Evolutionary conservation across 2,329 filamentous ascomycete genomes (phyloP).

Genomic region (Cladosporium cucumerinum): DNA sequence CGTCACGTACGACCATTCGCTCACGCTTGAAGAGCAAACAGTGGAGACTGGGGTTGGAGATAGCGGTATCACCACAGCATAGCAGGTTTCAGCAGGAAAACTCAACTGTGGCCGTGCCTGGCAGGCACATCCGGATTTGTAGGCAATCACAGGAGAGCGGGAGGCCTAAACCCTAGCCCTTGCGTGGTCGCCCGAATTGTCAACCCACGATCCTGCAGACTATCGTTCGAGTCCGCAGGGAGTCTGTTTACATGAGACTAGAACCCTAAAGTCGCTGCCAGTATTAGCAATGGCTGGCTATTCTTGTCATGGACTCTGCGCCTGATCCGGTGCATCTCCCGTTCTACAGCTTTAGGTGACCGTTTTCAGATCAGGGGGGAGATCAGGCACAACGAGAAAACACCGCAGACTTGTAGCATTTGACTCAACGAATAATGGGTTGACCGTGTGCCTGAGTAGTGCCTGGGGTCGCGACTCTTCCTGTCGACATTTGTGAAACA

Average conservation of each 20-base stretch:
- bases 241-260: not conserved
- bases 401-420: not conserved
- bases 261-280: not conserved
- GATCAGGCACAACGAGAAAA: not conserved
- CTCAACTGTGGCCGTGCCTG: not conserved
- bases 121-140: not conserved
- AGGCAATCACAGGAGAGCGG: not conserved
- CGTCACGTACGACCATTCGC: not conserved
- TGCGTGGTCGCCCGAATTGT: not conserved
- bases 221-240: not conserved
- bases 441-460: not conserved
- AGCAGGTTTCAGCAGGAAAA: not conserved
- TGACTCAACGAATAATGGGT: not conserved
- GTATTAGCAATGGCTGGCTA: not conserved
- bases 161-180: not conserved
- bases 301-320: not conserved
- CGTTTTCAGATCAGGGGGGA: not conserved
- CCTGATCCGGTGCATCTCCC: not conserved
- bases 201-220: not conserved
- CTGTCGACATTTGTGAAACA: not conserved
- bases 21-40: not conserved
- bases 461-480: not conserved
- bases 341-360: not conserved
- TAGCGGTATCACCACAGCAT: not conserved
- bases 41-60: not conserved